Base-by-base conservation (phyloP, 345 rosid genomes). In the Murraya paniculata region DNA sequence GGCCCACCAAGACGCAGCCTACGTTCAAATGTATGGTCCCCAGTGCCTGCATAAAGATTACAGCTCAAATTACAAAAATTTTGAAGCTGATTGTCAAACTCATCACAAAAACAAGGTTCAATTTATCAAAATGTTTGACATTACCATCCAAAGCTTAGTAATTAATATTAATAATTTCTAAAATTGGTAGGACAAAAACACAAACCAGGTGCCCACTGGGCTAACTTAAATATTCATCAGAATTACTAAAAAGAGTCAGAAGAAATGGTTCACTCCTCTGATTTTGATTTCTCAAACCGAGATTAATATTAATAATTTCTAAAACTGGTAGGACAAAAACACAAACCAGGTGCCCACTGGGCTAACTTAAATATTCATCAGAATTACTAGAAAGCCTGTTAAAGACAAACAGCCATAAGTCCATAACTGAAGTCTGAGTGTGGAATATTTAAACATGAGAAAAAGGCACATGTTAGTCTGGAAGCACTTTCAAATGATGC, bases 1-100 rank as follows among this genome's bases (percentile, higher is more conserved):
- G 99, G 99, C 53, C 93, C 97, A 31, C 98, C 99, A 59, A 96
- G 88, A 75, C 98, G 98, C 89, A 96, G 80, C 64, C 99, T 90
- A 57, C 98, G 87, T 39, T 90, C 97, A 82, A 82, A 96, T 64
- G 95, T 82, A 84, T 94, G 98, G 83, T 96, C 99, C 13, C 99
- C 99, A 9, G 99, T 96, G 77, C 99, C 99, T 94, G 90, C 73
- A 85, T 77, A 81, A 38, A 62, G 18, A 41, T 72, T 71, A 57
- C 13, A 73, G 30, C 19, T 38, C 71, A 31, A 48, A 71, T 66
- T 30, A n/a, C 31, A 68, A 71, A 24, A 64, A 66, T 21, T 55
- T 14, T 19, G n/a, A 64, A 27, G 6, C 8, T 39, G 30, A 50
- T n/a, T 9, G 7, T 60, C 55, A 36, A 64, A 61, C 76, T 38